A percentile compares a stretch with the other conserved stretches of the same genome.
Conservation (phyloP, 2,329 filamentous ascomycete genomes). For the Calonectria honghensis region DNA sequence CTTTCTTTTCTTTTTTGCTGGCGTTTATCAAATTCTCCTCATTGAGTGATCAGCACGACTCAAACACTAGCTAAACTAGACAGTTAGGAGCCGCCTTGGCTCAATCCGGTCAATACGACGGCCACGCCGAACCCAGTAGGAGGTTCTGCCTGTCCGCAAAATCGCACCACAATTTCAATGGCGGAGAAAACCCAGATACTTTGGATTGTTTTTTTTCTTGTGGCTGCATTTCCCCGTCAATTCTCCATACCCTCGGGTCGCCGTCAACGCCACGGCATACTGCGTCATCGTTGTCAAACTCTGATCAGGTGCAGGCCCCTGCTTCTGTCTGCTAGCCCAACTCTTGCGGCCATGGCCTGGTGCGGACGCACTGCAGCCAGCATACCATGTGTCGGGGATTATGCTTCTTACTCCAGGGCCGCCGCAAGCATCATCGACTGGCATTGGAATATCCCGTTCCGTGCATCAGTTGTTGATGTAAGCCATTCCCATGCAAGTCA, state of each 20-base stretch:
- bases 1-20: background rate
- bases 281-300: slow-evolving; percentile 21
- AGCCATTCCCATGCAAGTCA: slow-evolving; percentile 27
- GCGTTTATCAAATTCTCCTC: background rate
- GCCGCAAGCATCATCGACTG: slow-evolving; percentile 25
- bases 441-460: slow-evolving; percentile 1
- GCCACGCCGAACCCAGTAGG: slow-evolving; percentile 22
- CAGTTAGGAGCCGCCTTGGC: background rate
- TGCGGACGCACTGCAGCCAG: background rate
- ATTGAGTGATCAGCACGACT: background rate
- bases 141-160: slow-evolving; percentile 1
- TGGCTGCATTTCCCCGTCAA: slow-evolving; percentile 4
- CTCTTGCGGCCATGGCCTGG: background rate
- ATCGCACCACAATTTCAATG: background rate
- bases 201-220: background rate
- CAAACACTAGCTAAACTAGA: slow-evolving; percentile 15
- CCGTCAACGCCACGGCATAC: slow-evolving; percentile 3
- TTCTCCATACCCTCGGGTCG: background rate
- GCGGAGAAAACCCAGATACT: slow-evolving; percentile 14
- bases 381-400: background rate
- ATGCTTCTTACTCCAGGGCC: background rate
- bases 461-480: background rate
- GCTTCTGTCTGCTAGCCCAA: slow-evolving; percentile 11
- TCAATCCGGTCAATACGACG: slow-evolving; percentile 18
- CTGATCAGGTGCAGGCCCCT: slow-evolving; percentile 11